phyloP scores from a whole-genome alignment of 192 early-diverging fungal species.

The Anaeromyces robustus region DNA sequence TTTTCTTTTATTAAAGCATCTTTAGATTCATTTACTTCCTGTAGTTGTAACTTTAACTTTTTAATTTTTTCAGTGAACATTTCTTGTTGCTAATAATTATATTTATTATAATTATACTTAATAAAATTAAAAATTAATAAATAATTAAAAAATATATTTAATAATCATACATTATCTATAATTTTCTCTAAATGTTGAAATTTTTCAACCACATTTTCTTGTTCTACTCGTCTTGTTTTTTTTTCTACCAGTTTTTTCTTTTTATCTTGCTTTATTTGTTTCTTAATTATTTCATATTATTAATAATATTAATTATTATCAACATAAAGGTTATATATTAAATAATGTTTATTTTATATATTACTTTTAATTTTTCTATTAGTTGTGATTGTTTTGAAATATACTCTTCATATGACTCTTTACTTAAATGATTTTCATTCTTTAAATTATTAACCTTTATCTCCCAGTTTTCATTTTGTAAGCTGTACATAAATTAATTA shows the following conservation, averaged over 20 bases:
- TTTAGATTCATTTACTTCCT: background rate
- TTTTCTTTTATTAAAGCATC: background rate
- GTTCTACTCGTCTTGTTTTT: background rate
- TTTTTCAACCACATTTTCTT: background rate
- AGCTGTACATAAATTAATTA: background rate
- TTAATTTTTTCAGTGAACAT: background rate
- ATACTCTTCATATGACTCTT: background rate
- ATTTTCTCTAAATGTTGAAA: background rate
- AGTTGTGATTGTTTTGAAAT: background rate
- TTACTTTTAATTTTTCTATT: background rate
- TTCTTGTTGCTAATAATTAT: background rate
- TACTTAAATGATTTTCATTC: background rate
- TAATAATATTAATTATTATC: no score
- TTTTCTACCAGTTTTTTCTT: background rate
- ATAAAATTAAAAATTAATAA: no score
- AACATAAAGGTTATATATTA: no score
- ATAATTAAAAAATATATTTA: background rate
- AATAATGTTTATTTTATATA: no score
- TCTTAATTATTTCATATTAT: no score
- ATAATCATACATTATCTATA: background rate
- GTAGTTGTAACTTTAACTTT: background rate
- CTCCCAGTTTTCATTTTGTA: background rate
- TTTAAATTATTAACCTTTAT: background rate
- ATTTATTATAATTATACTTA: no score
- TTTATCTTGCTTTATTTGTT: background rate